A percentile compares a stretch with the other conserved stretches of the same genome.
Evolutionary conservation across 257 asterid genomes (phyloP).

Genomic region (Solanum arcanum): DNA sequence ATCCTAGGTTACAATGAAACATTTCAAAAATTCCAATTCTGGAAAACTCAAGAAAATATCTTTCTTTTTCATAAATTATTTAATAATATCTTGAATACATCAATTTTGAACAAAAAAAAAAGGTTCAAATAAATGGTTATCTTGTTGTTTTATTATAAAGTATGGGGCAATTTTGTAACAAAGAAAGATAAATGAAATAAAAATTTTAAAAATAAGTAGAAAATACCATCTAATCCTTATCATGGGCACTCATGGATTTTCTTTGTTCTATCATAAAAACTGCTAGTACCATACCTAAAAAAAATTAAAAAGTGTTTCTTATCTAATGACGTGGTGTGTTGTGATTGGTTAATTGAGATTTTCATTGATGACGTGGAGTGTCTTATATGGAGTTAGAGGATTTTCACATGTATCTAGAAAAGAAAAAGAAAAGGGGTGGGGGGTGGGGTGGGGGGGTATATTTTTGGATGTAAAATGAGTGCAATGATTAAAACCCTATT

Average conservation of each 20-base stretch:
- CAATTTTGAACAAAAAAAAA: neutral
- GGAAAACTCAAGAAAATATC: neutral
- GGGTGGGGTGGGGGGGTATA: neutral
- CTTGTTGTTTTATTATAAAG: neutral
- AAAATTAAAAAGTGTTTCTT: conserved; percentile 17
- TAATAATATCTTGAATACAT: neutral
- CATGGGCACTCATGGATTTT: conserved; percentile 25
- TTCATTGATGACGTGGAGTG: conserved; percentile 34
- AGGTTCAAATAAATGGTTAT: neutral
- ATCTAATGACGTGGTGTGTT: conserved; percentile 32
- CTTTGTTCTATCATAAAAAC: neutral
- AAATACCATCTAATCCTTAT: conserved; percentile 8
- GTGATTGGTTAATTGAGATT: conserved; percentile 22
- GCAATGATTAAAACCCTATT: conserved; percentile 51
- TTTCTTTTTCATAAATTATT: neutral
- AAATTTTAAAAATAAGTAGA: neutral
- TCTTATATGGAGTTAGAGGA: conserved; percentile 41
- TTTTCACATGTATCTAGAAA: conserved; percentile 43
- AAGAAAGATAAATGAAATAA: neutral
- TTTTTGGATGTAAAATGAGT: conserved; percentile 15
- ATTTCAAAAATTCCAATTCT: neutral
- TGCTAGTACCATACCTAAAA: conserved; percentile 8
- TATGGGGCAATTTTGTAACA: neutral
- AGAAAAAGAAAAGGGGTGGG: neutral
- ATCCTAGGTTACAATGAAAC: neutral